Conservation (phyloP, 805 yeast genomes). For the Debaryomyces tyrocola region DNA sequence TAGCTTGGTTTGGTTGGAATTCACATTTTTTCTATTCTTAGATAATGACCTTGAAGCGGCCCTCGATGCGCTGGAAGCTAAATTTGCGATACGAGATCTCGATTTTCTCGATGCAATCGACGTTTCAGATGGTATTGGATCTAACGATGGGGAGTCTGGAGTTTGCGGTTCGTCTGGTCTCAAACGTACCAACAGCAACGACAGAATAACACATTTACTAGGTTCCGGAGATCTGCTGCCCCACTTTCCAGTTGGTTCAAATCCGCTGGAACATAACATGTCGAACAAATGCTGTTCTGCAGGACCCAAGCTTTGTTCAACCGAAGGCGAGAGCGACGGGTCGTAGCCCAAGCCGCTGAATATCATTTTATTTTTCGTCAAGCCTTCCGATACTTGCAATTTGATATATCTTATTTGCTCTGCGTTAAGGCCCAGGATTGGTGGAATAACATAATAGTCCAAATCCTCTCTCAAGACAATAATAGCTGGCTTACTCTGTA, state of each 20-base stretch:
- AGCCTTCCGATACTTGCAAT: conserved; percentile 65
- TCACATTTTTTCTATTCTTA: conserved; percentile 43
- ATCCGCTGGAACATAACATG: conserved; percentile 92
- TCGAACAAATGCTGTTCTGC: conserved; percentile 95
- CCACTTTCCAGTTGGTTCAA: conserved; percentile 68
- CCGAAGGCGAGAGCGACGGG: conserved; percentile 22
- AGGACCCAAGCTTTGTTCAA: conserved; percentile 62
- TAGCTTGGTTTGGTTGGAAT: conserved; percentile 55
- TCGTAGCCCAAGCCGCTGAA: conserved; percentile 79
- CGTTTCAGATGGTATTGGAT: conserved; percentile 44
- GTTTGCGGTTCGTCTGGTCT: conserved; percentile 31
- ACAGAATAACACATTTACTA: conserved; percentile 79
- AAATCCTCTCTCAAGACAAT: conserved; percentile 92
- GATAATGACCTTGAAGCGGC: conserved; percentile 61
- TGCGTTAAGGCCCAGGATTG: conserved; percentile 51
- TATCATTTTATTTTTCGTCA: conserved; percentile 57
- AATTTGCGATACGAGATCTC: conserved; percentile 55
- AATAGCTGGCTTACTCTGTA: conserved; percentile 82
- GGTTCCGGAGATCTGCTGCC: conserved; percentile 89
- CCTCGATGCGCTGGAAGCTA: conserved; percentile 57
- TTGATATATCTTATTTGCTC: conserved; percentile 70
- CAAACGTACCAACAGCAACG: conserved; percentile 71
- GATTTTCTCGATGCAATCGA: conserved; percentile 39
- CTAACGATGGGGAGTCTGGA: conserved; percentile 44
- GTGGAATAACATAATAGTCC: conserved; percentile 90